Evolutionary conservation across 2,329 filamentous ascomycete species (phyloP).

Genomic region (Phaeosphaeria sp.): DNA sequence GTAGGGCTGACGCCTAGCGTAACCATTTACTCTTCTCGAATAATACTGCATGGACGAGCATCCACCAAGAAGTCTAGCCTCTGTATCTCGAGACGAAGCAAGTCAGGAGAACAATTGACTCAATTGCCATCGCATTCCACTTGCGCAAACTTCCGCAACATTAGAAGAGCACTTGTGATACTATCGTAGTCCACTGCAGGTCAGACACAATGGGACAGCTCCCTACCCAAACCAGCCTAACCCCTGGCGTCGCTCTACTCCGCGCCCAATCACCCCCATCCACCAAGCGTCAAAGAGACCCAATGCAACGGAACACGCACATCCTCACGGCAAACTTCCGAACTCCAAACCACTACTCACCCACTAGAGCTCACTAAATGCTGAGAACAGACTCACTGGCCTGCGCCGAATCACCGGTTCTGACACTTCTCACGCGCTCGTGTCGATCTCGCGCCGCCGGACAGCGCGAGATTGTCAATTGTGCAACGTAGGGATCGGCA

Average conservation of each 20-base stretch:
- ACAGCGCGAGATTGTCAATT: neutral
- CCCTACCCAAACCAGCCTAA: neutral
- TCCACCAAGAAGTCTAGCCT: neutral
- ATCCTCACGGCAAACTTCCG: neutral
- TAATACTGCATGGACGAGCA: neutral
- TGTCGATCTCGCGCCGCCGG: neutral
- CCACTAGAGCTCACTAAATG: neutral
- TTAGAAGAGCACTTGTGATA: neutral
- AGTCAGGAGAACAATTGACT: neutral
- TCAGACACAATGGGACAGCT: neutral
- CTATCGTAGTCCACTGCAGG: neutral
- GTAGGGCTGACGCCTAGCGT: neutral
- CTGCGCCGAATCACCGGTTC: neutral
- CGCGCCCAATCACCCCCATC: neutral
- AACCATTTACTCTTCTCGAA: neutral
- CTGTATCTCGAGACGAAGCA: neutral
- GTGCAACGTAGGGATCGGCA: neutral
- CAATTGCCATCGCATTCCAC: neutral
- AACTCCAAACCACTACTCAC: neutral
- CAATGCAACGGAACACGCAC: neutral
- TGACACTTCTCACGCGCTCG: neutral
- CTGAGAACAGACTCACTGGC: neutral
- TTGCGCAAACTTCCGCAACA: neutral
- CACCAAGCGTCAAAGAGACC: neutral
- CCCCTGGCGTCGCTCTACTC: neutral